These are phyloP conservation scores for Petunia hybrid DNA, from an alignment of 305 asterid species.

Conservation along the genomic window DNA sequence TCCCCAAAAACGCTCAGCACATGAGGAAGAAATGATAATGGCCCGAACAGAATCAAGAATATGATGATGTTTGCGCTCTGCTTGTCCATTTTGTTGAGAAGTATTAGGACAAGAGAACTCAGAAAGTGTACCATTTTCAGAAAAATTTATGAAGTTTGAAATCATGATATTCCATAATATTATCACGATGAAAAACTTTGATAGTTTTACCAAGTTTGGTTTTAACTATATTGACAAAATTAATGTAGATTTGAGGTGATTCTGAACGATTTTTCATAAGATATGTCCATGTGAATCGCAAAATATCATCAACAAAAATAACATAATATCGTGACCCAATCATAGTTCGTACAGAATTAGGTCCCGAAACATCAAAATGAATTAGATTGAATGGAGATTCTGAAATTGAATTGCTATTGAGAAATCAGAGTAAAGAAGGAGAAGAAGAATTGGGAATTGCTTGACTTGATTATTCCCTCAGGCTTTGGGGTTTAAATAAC, in stretches of 20 bases:
- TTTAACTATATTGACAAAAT: not conserved
- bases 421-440: too few species aligned
- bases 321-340: not conserved
- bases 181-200: not conserved
- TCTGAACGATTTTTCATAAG: not conserved
- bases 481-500: too few species aligned
- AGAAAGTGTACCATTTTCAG: not conserved
- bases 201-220: not conserved
- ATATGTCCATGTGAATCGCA: slow-evolving; percentile 3
- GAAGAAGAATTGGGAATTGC: too few species aligned
- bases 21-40: not conserved
- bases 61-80: not conserved
- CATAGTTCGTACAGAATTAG: not conserved
- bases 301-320: slow-evolving; percentile 12
- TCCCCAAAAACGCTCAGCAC: slow-evolving; percentile 1
- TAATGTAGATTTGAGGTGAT: not conserved
- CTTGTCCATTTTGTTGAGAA: slow-evolving; percentile 16
- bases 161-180: not conserved
- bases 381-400: not conserved
- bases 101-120: not conserved
- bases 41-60: not conserved
- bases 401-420: not conserved
- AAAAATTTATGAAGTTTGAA: not conserved
- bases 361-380: slow-evolving; percentile 2
- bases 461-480: too few species aligned